Evolutionary conservation across 495 filamentous ascomycete genomes (phyloP), one percentile per base, ranked within the genome.

Genomic region (Friedmanniomyces endolithicus): DNA sequence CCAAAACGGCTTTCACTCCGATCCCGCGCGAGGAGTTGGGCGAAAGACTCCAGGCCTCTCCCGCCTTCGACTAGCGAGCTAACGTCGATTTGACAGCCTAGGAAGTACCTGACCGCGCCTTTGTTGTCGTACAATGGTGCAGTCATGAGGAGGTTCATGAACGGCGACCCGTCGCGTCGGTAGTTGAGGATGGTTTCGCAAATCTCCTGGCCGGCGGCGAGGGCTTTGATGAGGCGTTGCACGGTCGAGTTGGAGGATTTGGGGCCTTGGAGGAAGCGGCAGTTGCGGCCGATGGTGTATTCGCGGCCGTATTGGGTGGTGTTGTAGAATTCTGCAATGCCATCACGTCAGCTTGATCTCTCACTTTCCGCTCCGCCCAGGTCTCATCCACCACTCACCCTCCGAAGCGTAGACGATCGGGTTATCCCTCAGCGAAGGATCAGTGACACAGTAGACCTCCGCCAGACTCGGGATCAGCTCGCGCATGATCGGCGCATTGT

Each of bases 141-240:
- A 34, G 74, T 74, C 73, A 83, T 79, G 23, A 83, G 65, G 3
- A 85, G 71, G 54, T 83, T 85, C 72, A 83, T 78, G 61, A 85
- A 85, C 0, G 78, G 79, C 1, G 75, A 78, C 2, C 81, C 80
- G 55, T 83, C 80, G 50, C 80, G 68, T 35, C 78, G 69, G 59
- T 87, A 87, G 62, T 87, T 85, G 0, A 87, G 68, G 12, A 87
- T 71, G 0, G 81, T 72, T 56, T 87, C 85, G 48, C 75, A 83
- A 44, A 84, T 76, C 58, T 85, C 82, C 43, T 78, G 70, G 11
- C 80, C 78, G 3, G 66, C 72, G 12, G 72, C 64, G 1, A 87
- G 56, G 1, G 77, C 77, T 41, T 78, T 73, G 37, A 73, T 65
- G 16, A 88, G 70, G 47, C 84, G 74, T 48, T 69, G 63, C 1